Base-by-base conservation (phyloP, 352 stramenopile species). In the Phytopythium delawarense region DNA sequence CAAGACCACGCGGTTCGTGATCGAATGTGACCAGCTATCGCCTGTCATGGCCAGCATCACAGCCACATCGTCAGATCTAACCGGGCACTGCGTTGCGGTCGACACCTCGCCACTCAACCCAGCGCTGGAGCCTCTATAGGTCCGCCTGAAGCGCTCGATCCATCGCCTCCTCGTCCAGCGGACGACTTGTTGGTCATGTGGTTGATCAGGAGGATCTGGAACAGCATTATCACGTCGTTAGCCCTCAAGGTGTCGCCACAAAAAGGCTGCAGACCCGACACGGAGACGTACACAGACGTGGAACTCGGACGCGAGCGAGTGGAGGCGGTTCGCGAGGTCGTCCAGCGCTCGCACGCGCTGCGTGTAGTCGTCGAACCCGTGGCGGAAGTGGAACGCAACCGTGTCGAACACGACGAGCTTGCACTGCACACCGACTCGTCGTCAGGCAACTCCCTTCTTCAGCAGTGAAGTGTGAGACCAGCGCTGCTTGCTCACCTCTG, bases 371-470 rank as follows among this genome's bases (percentile, higher is more conserved):
- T 93, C 81, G 53, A 90, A 93, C 0, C 77, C 84, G 50, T 96
- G 88, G 12, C 96, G 81, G 72, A 97, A 97, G 69, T 98, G 96
- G 77, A 98, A 98, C 16, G 96, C 91, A 21, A 98, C 74, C 25
- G 83, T 97, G 62, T 98, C 96, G n/a, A 98, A 61, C 4, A 98
- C 77, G 11, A 98, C 32, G 18, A 98, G 65, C 52, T 90, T 88
- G 49, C 97, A 86, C 67, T 96, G 64, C 8, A 64, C 35, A 0
- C 42, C 9, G 40, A 18, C 25, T 39, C 18, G 12, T 3, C 7
- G 45, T 9, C 21, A 34, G 28, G 23, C 35, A 30, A 40, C 20
- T n/a, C 60, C 53, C 20, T 15, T 15, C 46, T 34, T 57, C 18
- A 54, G 13, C 5, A 7, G 28, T 32, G 28, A 32, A n/a, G 13